Base-by-base conservation (phyloP, 176 grass and related monocot genomes). In the Carex littledalei region DNA sequence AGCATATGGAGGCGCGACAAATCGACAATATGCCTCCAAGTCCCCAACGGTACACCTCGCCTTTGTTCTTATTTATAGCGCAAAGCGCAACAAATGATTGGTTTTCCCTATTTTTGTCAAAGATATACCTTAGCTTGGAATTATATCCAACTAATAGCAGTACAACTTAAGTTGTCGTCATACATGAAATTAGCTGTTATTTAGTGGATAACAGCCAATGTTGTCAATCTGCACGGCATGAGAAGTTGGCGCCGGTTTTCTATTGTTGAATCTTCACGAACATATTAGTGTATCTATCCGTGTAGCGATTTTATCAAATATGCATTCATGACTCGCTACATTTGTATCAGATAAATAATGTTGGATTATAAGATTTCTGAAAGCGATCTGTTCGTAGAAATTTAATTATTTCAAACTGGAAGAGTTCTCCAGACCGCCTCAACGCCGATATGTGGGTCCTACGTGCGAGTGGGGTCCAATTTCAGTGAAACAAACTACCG, bases 171-270 rank as follows among this genome's bases (percentile, higher is more conserved):
- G 73, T 77, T 78, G 74, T 78, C 50, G 49, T 78, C 49, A 78
- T 22, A 50, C 14, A 56, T 6, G 74, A 39, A 73, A 80, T 67
- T 79, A 80, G 84, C 84, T 86, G 84, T 86, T 34, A 39, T 29
- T 79, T 74, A 67, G 74, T 86, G 84, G 84, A 67, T 66, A 86
- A 53, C 84, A 80, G 72, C 60, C 43, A 80, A 78, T 66, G 67
- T 24, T 43, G 45, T 35, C 59, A 50, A 53, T 76, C 6, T 61
- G 55, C 70, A 74, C 70, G 70, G 45, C 52, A 52, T 18, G 3
- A 62, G 70, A 67, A 65, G 84, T 67, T 80, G 84, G 84, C 73
- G 73, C 74, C 74, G 74, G 74, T 56, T 78, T 78, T 32, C 16
- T 32, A 54, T 26, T 8, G 13, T 5, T 1, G 1, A 32, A 32